Base-by-base conservation (phyloP, 306 rosid genomes). In the Arachis stenosperma region DNA sequence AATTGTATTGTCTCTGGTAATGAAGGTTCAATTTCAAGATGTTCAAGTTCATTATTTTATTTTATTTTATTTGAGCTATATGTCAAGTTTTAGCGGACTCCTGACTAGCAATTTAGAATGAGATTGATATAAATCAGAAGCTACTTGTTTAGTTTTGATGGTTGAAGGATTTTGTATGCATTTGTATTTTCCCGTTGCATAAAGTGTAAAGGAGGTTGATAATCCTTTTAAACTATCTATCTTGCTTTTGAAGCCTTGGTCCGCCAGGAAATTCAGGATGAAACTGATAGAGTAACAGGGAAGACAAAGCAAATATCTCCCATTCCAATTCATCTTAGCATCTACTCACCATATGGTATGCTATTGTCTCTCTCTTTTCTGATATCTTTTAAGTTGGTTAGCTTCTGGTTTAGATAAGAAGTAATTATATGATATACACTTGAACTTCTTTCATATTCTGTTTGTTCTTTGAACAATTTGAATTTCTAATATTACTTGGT, bases 251-350 rank as follows among this genome's bases (percentile, higher is more conserved):
- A 85, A 93, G 98, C 93, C 56, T 14, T 77, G 74, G 98, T 93
- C 65, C 96, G 97, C 56, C 87, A 86, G 72, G 98, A 93, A 85
- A 93, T 93, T 85, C 88, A 86, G 80, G 97, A 93, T 36, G 98
- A 93, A 88, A 93, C 98, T 65, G 97, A 93, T 69, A 75, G 97
- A 81, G 61, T 90, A 37, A 93, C 96, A 0, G 98, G 98, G 79
- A 90, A 79, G 87, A 17, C 96, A 2, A 93, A 93, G 72, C 93
- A 87, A 79, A 93, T 93, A 66, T 93, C 98, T 81, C 92, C 91
- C 60, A 75, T 93, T 75, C 98, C 98, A 33, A 93, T 93, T 76
- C 98, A 93, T 84, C 97, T 93, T 44, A 93, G 98, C 77, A 93
- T 93, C 86, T 93, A 89, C 81, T 93, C 98, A 41, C 88, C 98